Base-by-base conservation (phyloP, 208 protist species). In the Trypanosoma melophagium region DNA sequence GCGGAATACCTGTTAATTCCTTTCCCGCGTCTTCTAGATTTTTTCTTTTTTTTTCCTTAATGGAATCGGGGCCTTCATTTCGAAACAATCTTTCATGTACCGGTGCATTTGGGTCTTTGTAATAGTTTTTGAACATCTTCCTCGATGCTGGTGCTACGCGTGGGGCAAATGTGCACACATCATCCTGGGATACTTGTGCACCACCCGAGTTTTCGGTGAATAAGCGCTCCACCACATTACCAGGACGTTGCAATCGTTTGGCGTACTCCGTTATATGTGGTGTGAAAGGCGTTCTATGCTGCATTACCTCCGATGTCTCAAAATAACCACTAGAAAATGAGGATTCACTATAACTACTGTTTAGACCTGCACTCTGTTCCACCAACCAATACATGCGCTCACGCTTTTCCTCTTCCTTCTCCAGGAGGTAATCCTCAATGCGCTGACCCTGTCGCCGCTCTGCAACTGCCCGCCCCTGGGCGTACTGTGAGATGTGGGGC, bases 141-240 rank as follows among this genome's bases (percentile, higher is more conserved):
- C 53, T 22, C 10, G 81, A 91, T 19, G 71, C 71, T n/a, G 72
- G 55, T 7, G 76, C 77, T 1, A 89, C 70, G 16, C 56, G 57
- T 3, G 87, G 84, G 0, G 61, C 71, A 76, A 90, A 90, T 60
- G 84, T 89, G 66, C 81, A 88, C 66, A 76, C 44, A 22, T 71
- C 67, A 14, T 57, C 62, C 22, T 58, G 50, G 17, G 3, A 7
- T 45, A 13, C 17, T 19, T 22, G 16, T 25, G 4, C 40, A 9
- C 41, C 3, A 54, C 53, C 38, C 45, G 21, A 19, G 44, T 54
- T 40, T 54, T 28, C 73, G 60, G 74, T 79, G 42, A 64, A 86
- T 38, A 93, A 77, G 35, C 87, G 81, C n/a, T 85, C 79, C 58
- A 83, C 77, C 28, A 90, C 87, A 50, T 64, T 66, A 45, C 83